phyloP scores from a whole-genome alignment of 1,284 basidiomycete species.

The Neonothopanus nambi region DNA sequence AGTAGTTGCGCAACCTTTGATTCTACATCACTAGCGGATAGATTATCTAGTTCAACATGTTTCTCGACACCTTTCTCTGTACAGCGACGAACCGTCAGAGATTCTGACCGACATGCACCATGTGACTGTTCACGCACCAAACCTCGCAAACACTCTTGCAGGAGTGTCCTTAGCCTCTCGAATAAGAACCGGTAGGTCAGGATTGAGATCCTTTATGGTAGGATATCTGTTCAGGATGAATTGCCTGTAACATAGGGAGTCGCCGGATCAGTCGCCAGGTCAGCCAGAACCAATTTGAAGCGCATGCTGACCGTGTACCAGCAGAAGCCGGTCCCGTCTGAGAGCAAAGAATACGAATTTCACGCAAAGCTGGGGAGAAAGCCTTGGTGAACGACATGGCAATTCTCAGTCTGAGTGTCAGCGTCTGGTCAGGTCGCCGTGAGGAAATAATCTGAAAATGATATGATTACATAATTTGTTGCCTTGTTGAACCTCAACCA shows the following conservation, averaged over 20 bases:
- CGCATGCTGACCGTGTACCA: slow-evolving; percentile 70
- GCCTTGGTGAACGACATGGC: slow-evolving; percentile 77
- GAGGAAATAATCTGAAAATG: no score
- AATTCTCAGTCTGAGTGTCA: no score
- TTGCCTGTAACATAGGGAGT: slow-evolving; percentile 52
- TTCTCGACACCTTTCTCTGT: slow-evolving; percentile 78
- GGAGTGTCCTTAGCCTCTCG: slow-evolving; percentile 89
- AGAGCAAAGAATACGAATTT: slow-evolving; percentile 86
- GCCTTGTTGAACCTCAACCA: slow-evolving; percentile 18
- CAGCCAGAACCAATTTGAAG: not conserved
- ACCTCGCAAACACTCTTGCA: slow-evolving; percentile 86
- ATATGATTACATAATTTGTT: slow-evolving; percentile 35
- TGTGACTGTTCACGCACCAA: slow-evolving; percentile 62
- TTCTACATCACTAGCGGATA: slow-evolving; percentile 72
- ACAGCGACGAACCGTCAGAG: not conserved
- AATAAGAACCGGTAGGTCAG: slow-evolving; percentile 87
- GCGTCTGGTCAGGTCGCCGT: no score
- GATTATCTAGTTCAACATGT: slow-evolving; percentile 78
- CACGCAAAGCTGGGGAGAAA: slow-evolving; percentile 80
- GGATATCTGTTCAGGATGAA: slow-evolving; percentile 86
- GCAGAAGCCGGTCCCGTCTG: slow-evolving; percentile 79
- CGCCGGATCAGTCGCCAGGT: no score
- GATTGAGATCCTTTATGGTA: slow-evolving; percentile 84
- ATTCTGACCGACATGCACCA: not conserved
- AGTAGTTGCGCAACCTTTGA: slow-evolving; percentile 67